Conservation (phyloP, 768 basidiomycete genomes). For the Tulasnella sp. region DNA sequence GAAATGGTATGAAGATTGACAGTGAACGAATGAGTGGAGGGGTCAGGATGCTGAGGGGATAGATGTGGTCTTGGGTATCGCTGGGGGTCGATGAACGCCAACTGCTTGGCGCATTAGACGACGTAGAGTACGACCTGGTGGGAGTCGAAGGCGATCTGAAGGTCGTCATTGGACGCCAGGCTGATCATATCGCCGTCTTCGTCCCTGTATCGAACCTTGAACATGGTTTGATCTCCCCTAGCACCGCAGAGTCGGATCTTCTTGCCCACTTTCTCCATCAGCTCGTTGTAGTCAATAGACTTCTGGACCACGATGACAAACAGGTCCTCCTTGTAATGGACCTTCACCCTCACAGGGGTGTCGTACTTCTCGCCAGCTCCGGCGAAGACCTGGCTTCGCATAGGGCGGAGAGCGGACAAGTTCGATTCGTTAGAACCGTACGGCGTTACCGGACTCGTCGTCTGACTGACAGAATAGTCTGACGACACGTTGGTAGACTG, state of each 20-base stretch:
- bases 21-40: background rate
- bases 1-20: background rate
- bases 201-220: constrained; percentile 81
- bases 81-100: background rate
- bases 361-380: constrained; percentile 11
- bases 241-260: constrained; percentile 91
- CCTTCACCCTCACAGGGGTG: constrained; percentile 74
- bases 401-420: constrained; percentile 44
- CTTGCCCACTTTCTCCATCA: constrained; percentile 81
- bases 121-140: constrained; percentile 12
- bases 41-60: background rate
- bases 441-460: constrained; percentile 54
- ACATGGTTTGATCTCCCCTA: constrained; percentile 52
- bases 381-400: constrained; percentile 45
- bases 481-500: constrained; percentile 73
- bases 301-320: constrained; percentile 87
- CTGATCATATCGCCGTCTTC: constrained; percentile 88
- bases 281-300: constrained; percentile 63
- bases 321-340: constrained; percentile 89
- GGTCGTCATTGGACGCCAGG: constrained; percentile 82
- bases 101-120: background rate
- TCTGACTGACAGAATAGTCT: constrained; percentile 44
- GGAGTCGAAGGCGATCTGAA: constrained; percentile 81
- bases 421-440: constrained; percentile 86
- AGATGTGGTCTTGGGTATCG: background rate